phyloP scores from a whole-genome alignment of 2,329 filamentous ascomycete species.

The Ophiocordyceps camponoti-rufipedis region DNA sequence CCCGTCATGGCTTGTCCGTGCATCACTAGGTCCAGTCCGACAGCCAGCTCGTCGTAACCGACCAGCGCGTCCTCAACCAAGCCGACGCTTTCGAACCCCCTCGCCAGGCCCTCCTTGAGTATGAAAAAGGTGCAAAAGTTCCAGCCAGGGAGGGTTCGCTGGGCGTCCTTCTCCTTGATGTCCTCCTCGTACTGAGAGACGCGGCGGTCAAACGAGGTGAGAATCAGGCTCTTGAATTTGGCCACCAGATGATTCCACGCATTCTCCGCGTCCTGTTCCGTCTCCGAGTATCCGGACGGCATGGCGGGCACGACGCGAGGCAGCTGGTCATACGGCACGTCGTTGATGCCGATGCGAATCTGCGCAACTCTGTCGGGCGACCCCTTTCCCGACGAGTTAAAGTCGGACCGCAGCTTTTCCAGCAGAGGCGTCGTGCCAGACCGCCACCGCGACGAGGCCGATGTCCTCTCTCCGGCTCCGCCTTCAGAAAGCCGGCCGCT shows the following conservation, averaged over 20 bases:
- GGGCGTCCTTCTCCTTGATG: conserved; percentile 81
- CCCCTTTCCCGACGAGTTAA: conserved; percentile 57
- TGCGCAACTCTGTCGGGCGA: conserved; percentile 66
- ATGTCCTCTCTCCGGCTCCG: conserved; percentile 46
- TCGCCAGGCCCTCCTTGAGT: conserved; percentile 81
- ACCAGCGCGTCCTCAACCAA: conserved; percentile 88
- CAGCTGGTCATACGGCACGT: conserved; percentile 46
- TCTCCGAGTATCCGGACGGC: conserved; percentile 48
- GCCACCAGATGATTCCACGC: conserved; percentile 71
- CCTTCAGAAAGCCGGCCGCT: conserved; percentile 37
- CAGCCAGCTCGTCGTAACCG: conserved; percentile 83
- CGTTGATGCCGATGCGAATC: conserved; percentile 58
- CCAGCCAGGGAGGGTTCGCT: conserved; percentile 80
- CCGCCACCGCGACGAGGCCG: conserved; percentile 53
- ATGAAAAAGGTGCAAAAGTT: conserved; percentile 99
- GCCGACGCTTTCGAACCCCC: conserved; percentile 90
- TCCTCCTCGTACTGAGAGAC: conserved; percentile 95
- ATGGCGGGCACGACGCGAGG: conserved; percentile 45
- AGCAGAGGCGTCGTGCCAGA: conserved; percentile 66
- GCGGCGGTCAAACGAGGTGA: conserved; percentile 76
- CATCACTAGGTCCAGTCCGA: conserved; percentile 69
- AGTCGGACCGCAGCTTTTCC: conserved; percentile 80
- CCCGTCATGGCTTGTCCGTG: conserved; percentile 49
- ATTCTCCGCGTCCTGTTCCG: conserved; percentile 57
- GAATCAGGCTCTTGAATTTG: conserved; percentile 74